phyloP scores from a whole-genome alignment of 768 basidiomycete species.

The Termitomyces sp. region DNA sequence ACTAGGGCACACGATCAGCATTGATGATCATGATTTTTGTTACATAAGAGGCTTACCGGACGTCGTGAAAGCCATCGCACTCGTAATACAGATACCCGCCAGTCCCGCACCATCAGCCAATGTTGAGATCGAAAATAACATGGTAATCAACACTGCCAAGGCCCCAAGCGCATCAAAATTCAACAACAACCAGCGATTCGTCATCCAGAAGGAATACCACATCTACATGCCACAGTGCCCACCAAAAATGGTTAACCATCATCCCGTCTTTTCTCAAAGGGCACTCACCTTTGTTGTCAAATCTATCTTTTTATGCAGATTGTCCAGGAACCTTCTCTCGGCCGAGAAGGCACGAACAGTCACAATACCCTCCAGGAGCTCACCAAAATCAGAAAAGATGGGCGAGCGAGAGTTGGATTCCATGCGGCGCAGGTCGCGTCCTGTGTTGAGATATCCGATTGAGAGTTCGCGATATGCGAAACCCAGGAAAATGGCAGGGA shows the following conservation, averaged over 20 bases:
- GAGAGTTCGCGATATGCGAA: slow-evolving; percentile 66
- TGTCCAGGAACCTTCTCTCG: slow-evolving; percentile 71
- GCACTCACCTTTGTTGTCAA: slow-evolving; percentile 64
- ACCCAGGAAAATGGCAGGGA: slow-evolving; percentile 73
- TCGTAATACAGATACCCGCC: slow-evolving; percentile 73
- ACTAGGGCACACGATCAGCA: slow-evolving; percentile 18
- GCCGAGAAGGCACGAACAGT: slow-evolving; percentile 89
- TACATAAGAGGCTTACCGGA: slow-evolving; percentile 23
- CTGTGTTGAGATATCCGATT: slow-evolving; percentile 71
- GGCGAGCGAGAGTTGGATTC: slow-evolving; percentile 85
- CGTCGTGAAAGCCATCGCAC: slow-evolving; percentile 48
- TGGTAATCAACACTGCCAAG: slow-evolving; percentile 67
- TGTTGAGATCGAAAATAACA: slow-evolving; percentile 67
- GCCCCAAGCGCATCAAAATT: slow-evolving; percentile 80
- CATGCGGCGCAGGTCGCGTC: slow-evolving; percentile 83
- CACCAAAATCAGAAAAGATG: slow-evolving; percentile 79
- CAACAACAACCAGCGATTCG: slow-evolving; percentile 78
- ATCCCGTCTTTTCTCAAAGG: background rate
- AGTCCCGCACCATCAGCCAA: slow-evolving; percentile 49
- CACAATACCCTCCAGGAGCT: slow-evolving; percentile 85
- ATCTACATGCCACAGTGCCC: slow-evolving; percentile 34
- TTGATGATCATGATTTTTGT: background rate
- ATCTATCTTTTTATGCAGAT: slow-evolving; percentile 69
- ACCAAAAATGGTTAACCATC: background rate
- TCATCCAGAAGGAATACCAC: slow-evolving; percentile 91